A percentile compares a stretch with the other conserved stretches of the same genome.
Conservation (phyloP, 768 basidiomycete genomes). For the Mycena amicta region DNA sequence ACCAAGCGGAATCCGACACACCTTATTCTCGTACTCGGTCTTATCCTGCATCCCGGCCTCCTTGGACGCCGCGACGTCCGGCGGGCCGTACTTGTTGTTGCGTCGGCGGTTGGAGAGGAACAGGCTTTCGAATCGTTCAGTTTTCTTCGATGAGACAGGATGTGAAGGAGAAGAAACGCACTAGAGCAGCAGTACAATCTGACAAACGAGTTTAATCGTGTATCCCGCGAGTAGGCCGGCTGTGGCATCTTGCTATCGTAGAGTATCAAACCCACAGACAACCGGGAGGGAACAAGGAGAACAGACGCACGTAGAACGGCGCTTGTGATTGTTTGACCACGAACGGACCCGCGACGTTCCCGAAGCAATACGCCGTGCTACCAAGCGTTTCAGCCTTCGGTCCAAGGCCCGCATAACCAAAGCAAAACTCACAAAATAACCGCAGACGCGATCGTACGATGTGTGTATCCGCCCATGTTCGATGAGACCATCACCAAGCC, state of each 20-base stretch:
- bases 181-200: conserved; percentile 17
- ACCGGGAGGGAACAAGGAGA: neutral
- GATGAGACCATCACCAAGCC: conserved; percentile 25
- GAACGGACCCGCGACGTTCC: conserved; percentile 24
- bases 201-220: conserved; percentile 23
- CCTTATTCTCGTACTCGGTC: conserved; percentile 26
- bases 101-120: conserved; percentile 15
- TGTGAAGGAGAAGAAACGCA: neutral
- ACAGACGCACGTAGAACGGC: conserved; percentile 13
- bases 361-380: conserved; percentile 24
- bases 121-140: conserved; percentile 5
- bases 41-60: conserved; percentile 28
- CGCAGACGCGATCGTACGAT: conserved; percentile 21
- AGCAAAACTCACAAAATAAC: conserved; percentile 15
- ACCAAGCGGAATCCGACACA: neutral
- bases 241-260: conserved; percentile 15
- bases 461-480: conserved; percentile 27
- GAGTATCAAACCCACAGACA: neutral
- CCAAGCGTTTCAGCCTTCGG: neutral
- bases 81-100: conserved; percentile 17
- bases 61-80: conserved; percentile 18
- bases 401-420: neutral
- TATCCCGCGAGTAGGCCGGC: conserved; percentile 22
- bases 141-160: neutral
- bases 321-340: conserved; percentile 24